Evolutionary conservation across 1,284 basidiomycete species (phyloP).

Genomic region (Moniliella sp.): DNA sequence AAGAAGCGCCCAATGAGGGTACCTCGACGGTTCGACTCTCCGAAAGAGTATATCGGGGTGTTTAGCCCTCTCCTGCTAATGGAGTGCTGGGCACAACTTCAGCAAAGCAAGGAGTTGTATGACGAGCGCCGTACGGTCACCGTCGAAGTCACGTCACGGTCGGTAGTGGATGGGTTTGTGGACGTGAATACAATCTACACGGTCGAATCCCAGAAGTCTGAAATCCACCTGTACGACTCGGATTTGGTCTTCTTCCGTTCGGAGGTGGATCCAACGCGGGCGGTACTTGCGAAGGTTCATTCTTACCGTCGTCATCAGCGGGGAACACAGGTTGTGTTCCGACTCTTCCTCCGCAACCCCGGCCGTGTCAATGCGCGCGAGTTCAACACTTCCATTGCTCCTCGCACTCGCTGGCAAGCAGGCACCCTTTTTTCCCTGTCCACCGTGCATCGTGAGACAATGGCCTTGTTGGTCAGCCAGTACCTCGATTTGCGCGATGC

Average conservation of each 20-base stretch:
- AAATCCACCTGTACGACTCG: conserved; percentile 8
- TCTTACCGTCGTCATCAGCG: conserved; percentile 43
- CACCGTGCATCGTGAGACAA: conserved; percentile 77
- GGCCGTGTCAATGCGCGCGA: conserved; percentile 35
- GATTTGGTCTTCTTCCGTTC: conserved; percentile 48
- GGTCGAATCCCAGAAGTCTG: not conserved
- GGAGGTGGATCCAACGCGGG: conserved; percentile 46
- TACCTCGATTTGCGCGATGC: conserved; percentile 56
- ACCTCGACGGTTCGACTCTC: conserved; percentile 48
- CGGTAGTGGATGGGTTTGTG: conserved; percentile 13
- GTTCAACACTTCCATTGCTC: conserved; percentile 35
- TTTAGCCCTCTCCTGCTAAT: conserved; percentile 72
- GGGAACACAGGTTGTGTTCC: conserved; percentile 38
- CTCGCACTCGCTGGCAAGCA: conserved; percentile 51
- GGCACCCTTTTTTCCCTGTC: conserved; percentile 69
- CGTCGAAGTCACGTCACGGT: conserved; percentile 10
- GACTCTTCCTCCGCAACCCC: conserved; percentile 35
- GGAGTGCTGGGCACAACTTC: conserved; percentile 77
- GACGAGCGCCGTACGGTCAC: not conserved
- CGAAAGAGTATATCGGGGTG: conserved; percentile 49
- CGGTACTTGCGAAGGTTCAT: conserved; percentile 53
- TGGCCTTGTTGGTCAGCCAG: conserved; percentile 57
- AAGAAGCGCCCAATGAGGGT: conserved; percentile 3
- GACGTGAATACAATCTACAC: conserved; percentile 7
- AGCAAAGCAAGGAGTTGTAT: conserved; percentile 45